Percentiles rank a stretch among this genome's conserved stretches.
Conservation (phyloP, 768 basidiomycete genomes). For the Mrakia gelida region DNA sequence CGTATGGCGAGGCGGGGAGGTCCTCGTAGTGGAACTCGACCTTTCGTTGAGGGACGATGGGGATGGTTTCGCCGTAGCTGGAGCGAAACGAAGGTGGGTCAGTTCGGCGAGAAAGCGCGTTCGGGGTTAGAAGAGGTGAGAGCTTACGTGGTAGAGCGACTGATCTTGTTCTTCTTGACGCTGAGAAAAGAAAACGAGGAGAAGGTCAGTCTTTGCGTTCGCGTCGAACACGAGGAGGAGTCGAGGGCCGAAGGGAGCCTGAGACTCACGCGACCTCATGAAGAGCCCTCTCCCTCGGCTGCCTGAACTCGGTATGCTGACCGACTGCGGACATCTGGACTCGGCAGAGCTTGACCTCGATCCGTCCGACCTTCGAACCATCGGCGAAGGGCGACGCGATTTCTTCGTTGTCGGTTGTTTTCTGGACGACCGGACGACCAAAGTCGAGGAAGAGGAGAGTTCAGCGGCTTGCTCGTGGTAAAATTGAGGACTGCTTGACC, state of each 20-base stretch:
- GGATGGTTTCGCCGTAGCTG: neutral
- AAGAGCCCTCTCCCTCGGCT: neutral
- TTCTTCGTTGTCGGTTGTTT: neutral
- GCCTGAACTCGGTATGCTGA: neutral
- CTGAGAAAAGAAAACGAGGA: neutral
- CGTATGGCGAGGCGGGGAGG: neutral
- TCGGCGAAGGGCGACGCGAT: neutral
- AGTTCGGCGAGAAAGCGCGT: neutral
- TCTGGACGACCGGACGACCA: too few species aligned
- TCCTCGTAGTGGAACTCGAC: slow-evolving; percentile 1
- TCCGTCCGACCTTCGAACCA: neutral
- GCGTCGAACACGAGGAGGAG: slow-evolving; percentile 1
- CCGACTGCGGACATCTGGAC: neutral
- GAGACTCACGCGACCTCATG: neutral
- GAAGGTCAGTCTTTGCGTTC: neutral
- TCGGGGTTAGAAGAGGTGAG: neutral
- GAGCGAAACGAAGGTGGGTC: neutral
- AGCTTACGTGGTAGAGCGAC: neutral
- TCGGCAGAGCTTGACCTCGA: neutral
- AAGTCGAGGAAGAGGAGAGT: too few species aligned
- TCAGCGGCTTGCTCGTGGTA: too few species aligned
- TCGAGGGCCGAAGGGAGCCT: too few species aligned
- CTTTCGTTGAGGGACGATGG: neutral
- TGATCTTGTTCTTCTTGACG: slow-evolving; percentile 9
- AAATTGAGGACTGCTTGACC: too few species aligned